phyloP scores from a whole-genome alignment of 75 land plant species.

The Cupressus sempervirens region DNA sequence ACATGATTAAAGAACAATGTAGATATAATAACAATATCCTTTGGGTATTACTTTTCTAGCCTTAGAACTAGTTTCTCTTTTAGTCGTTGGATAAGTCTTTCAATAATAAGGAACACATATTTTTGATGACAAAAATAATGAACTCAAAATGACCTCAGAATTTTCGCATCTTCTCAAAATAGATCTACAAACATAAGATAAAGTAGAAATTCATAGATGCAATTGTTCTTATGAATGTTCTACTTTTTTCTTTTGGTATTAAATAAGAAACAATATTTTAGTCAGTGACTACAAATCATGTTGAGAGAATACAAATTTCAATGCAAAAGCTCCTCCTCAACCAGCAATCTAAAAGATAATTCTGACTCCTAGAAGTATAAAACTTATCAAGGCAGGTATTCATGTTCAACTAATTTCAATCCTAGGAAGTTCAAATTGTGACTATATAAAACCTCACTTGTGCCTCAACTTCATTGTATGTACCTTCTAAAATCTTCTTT shows the following conservation, averaged over 20 bases:
- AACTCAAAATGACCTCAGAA: too few relatives aligned
- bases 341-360: neutral
- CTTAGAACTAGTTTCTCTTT: conserved; percentile 64
- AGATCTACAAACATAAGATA: too few relatives aligned
- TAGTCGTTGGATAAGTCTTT: too few relatives aligned
- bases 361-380: neutral
- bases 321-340: neutral
- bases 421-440: neutral
- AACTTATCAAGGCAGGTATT: neutral
- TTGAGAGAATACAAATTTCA: neutral
- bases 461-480: too few relatives aligned
- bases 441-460: too few relatives aligned
- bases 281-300: neutral
- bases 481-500: too few relatives aligned
- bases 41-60: conserved; percentile 84
- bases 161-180: too few relatives aligned
- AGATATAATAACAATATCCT: conserved; percentile 74
- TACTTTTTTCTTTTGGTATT: neutral
- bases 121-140: too few relatives aligned
- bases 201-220: too few relatives aligned
- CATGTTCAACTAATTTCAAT: neutral
- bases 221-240: neutral
- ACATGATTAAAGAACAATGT: conserved; percentile 77
- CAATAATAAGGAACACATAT: too few relatives aligned
- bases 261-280: neutral